Percentiles rank a stretch among this genome's conserved stretches.
phyloP scores from a whole-genome alignment of 2,329 filamentous ascomycete genomes.

The Akanthomyces muscarius region DNA sequence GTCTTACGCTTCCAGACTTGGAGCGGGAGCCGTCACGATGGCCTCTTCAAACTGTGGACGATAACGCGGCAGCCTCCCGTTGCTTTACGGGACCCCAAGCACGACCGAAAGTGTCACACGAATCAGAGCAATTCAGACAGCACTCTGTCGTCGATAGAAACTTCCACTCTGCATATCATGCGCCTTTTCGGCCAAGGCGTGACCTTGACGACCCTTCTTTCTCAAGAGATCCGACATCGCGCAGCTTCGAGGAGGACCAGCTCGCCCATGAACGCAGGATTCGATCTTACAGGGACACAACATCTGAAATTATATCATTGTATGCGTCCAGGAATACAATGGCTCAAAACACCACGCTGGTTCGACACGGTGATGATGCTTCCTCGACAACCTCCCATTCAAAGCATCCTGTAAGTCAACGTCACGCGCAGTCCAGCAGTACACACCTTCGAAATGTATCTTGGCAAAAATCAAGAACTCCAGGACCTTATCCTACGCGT shows the following conservation, averaged over 20 bases:
- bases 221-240: conserved; percentile 27
- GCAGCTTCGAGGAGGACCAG: conserved; percentile 29
- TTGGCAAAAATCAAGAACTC: conserved; percentile 42
- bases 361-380: background rate
- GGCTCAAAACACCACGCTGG: background rate
- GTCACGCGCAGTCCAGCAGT: background rate
- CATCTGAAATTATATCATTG: conserved; percentile 54
- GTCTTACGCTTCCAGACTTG: background rate
- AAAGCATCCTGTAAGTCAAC: background rate
- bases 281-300: conserved; percentile 48
- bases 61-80: conserved; percentile 1
- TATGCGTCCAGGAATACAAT: conserved; percentile 38
- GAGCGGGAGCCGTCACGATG: background rate
- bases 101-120: background rate
- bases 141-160: background rate
- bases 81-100: background rate
- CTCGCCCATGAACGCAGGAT: conserved; percentile 41
- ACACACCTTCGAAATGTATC: background rate
- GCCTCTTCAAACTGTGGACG: conserved; percentile 11
- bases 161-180: conserved; percentile 28
- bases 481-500: conserved; percentile 56
- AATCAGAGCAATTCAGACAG: background rate
- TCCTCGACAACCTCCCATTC: background rate
- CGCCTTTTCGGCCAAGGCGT: conserved; percentile 27
- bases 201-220: conserved; percentile 29